Evolutionary conservation across 2,329 filamentous ascomycete species (phyloP).

Genomic region (Dactylella cylindrospora): DNA sequence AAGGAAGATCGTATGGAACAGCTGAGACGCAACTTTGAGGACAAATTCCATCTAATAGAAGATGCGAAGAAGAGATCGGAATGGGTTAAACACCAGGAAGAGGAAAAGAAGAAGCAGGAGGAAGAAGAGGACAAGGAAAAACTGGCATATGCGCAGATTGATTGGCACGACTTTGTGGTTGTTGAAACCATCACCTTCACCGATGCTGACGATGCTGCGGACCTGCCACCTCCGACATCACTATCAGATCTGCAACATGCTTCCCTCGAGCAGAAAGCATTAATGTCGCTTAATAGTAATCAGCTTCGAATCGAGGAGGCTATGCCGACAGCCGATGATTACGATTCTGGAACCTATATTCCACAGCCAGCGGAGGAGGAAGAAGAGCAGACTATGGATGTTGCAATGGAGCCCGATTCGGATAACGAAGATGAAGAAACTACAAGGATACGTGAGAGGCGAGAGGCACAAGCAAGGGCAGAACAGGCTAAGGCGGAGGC

Average conservation of each 20-base stretch:
- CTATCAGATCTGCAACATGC: slow-evolving; percentile 90
- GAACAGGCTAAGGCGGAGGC: slow-evolving; percentile 79
- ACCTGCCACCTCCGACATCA: slow-evolving; percentile 84
- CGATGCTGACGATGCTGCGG: slow-evolving; percentile 79
- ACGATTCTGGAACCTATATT: slow-evolving; percentile 54
- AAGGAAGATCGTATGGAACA: slow-evolving; percentile 71
- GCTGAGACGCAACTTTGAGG: slow-evolving; percentile 71
- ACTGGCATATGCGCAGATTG: slow-evolving; percentile 76
- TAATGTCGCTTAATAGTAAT: slow-evolving; percentile 74
- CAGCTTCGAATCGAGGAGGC: slow-evolving; percentile 90
- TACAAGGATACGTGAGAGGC: slow-evolving; percentile 64
- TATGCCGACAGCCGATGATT: slow-evolving; percentile 76
- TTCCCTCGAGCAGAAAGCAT: slow-evolving; percentile 91
- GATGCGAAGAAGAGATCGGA: slow-evolving; percentile 83
- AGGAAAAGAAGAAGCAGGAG: slow-evolving; percentile 84
- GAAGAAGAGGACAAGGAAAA: slow-evolving; percentile 82
- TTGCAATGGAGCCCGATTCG: slow-evolving; percentile 49
- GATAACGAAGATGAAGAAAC: slow-evolving; percentile 65
- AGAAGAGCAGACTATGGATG: slow-evolving; percentile 47
- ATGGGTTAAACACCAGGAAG: slow-evolving; percentile 79
- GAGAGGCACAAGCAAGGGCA: slow-evolving; percentile 64
- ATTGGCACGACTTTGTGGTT: slow-evolving; percentile 97
- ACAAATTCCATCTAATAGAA: slow-evolving; percentile 77
- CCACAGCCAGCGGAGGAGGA: slow-evolving; percentile 47
- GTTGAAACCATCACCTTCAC: slow-evolving; percentile 93